These are phyloP conservation scores for Kockovaella imperatae DNA, from an alignment of 768 basidiomycete species.

Conservation along the genomic window DNA sequence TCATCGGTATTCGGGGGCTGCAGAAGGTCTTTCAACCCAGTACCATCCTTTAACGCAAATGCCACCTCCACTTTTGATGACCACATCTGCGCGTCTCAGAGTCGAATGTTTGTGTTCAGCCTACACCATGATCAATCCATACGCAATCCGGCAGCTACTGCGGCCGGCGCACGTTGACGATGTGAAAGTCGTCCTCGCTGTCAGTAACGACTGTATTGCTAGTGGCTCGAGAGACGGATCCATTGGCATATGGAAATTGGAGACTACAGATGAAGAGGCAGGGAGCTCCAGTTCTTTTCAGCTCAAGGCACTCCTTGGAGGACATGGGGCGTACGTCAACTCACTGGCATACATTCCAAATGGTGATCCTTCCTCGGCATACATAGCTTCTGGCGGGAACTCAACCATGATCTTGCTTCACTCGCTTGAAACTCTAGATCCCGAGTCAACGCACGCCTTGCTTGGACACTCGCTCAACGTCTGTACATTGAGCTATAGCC, in stretches of 20 bases:
- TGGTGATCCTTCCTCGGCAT: constrained; percentile 8
- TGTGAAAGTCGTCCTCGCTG: constrained; percentile 31
- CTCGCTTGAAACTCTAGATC: constrained; percentile 7
- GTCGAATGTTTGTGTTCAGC: not conserved
- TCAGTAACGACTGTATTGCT: constrained; percentile 12
- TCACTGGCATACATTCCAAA: constrained; percentile 32
- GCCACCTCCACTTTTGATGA: no score
- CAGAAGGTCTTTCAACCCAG: no score
- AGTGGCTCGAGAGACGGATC: constrained; percentile 28
- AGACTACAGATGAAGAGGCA: not conserved
- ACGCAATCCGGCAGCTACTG: constrained; percentile 11
- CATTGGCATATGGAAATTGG: constrained; percentile 24
- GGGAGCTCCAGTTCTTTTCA: constrained; percentile 12
- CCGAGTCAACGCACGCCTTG: constrained; percentile 21
- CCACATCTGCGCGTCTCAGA: no score
- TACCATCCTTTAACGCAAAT: not conserved
- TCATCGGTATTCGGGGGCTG: no score
- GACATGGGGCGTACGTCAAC: constrained; percentile 38
- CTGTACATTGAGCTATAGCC: constrained; percentile 23
- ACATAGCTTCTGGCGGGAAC: constrained; percentile 31
- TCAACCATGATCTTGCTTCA: constrained; percentile 35
- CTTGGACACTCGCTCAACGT: constrained; percentile 32
- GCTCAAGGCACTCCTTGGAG: constrained; percentile 17
- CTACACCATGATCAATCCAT: constrained; percentile 2
- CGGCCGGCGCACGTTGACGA: constrained; percentile 19